Evolutionary conservation across 306 rosid genomes (phyloP), one percentile per base, ranked within the genome.

Genomic region (Quercus engelmannii): DNA sequence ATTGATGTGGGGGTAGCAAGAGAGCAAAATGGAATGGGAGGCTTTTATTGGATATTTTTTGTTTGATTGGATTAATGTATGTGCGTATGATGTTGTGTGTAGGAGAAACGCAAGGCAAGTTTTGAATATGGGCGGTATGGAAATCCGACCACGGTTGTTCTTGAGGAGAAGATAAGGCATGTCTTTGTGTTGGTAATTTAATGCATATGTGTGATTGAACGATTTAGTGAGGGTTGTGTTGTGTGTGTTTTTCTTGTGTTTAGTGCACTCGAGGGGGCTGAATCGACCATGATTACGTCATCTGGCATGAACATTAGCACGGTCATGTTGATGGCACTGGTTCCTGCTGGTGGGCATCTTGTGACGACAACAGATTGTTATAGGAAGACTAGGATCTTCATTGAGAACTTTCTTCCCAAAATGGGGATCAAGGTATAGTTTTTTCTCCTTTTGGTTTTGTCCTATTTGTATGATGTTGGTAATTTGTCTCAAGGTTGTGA

Each of bases 121-220:
- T 94, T 90, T 75, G 99, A 94, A 77, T 94, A 94, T 25, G 99
- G 97, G 59, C 97, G 99, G 58, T 94, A 94, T 83, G 99, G 99
- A 64, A 94, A 92, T 82, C 99, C 97, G 1, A 94, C 99, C 0
- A 94, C 97, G 0, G 92, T 88, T 51, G 99, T 94, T 85, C 74
- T 82, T 5, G 99, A 94, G 90, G 92, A 91, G 88, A 94, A 94
- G 90, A 88, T 94, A 83, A 94, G 99, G 99, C 93, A 83, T 38
- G 74, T n/a, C 55, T 82, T 54, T 58, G 77, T 51, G 33, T 61
- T 21, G 5, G 73, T 61, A 41, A 33, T 65, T 80, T 23, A 61
- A 19, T 13, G 25, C 64, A 18, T 74, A 3, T 41, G 14, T 73
- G 30, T 31, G 4, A 56, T 30, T 14, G 56, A 55, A 68, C 74